A percentile compares a stretch with the other conserved stretches of the same genome.
Evolutionary conservation across 1,284 basidiomycete genomes (phyloP).

Genomic region (Cutaneotrichosporon cutaneum): DNA sequence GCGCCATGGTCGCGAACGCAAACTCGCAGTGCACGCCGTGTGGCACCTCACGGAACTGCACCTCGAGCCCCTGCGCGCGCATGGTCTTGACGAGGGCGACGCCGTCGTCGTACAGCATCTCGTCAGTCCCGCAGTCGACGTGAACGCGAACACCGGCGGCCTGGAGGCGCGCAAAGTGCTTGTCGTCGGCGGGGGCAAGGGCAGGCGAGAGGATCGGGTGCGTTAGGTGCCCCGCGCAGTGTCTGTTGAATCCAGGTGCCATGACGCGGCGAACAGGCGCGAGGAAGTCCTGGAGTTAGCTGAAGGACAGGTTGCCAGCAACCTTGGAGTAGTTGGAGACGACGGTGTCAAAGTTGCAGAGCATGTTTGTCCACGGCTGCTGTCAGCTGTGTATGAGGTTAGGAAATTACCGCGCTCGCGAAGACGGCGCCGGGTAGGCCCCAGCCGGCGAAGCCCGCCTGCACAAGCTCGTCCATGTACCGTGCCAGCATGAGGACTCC

Average conservation of each 20-base stretch:
- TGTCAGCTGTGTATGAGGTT: not conserved
- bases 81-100: constrained; percentile 5
- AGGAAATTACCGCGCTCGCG: not conserved
- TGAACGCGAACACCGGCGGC: constrained; percentile 15
- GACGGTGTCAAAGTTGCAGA: constrained; percentile 15
- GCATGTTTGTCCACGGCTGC: constrained; percentile 18
- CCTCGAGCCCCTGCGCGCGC: constrained; percentile 12
- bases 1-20: constrained; percentile 9
- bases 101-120: constrained; percentile 18
- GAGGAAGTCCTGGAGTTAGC: constrained; percentile 20
- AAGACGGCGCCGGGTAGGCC: constrained; percentile 18
- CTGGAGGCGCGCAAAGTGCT: constrained; percentile 17
- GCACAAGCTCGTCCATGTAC: constrained; percentile 20
- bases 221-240: constrained; percentile 4
- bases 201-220: constrained; percentile 22
- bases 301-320: not conserved
- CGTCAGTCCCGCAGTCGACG: constrained; percentile 20
- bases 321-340: constrained; percentile 17
- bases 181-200: constrained; percentile 1
- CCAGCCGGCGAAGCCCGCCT: constrained; percentile 10
- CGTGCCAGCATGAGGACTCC: constrained; percentile 16
- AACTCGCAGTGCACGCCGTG: constrained; percentile 23
- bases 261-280: not conserved
- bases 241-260: constrained; percentile 5
- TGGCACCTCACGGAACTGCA: constrained; percentile 9